Evolutionary conservation across 2,329 filamentous ascomycete species (phyloP), one percentile per base, ranked within the genome.

Genomic region (Laburnicola sp.): DNA sequence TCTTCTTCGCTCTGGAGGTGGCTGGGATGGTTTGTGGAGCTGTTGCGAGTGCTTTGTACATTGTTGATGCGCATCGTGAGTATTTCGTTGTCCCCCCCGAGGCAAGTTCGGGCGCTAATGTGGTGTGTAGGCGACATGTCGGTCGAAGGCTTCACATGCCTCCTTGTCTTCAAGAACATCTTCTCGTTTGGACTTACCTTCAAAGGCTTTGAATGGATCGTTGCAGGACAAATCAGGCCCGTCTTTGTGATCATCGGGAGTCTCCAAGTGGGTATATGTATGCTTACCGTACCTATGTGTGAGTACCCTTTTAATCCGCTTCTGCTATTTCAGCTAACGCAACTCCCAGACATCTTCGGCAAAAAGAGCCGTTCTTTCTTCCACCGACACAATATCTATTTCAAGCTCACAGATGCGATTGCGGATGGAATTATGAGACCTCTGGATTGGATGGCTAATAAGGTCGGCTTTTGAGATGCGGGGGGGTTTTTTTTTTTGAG

Each of bases 101-200:
- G 6, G n/a, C 10, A 16, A 6, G 44, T 22, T 7, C 38, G 2
- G 26, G n/a, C 28, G 7, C 34, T 46, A 28, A 37, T 35, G 6
- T 34, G 27, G 41, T 41, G 48, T 34, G 48, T 46, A 89, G 87
- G 86, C 6, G 86, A 93, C 55, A 84, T 96, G 50, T 85, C 89
- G 1, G 84, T 96, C 41, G 92, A 97, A 74, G 89, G 86, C 5
- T 96, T 96, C 70, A 96, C 91, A 0, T 89, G 90, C 73, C 83
- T 94, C 70, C 82, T 96, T 58, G 86, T 96, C 47, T 96, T 97
- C 80, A 97, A 97, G 75, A 96, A 97, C 73, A 82, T 97, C 56
- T 96, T 97, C 76, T 89, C 86, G 56, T 97, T 95, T 64, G 84
- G 85, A 5, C 77, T 97, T 49, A 96, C 92, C 0, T 95, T 86